Conservation (phyloP, 2,329 filamentous ascomycete species). For the Fusarium sp. region DNA sequence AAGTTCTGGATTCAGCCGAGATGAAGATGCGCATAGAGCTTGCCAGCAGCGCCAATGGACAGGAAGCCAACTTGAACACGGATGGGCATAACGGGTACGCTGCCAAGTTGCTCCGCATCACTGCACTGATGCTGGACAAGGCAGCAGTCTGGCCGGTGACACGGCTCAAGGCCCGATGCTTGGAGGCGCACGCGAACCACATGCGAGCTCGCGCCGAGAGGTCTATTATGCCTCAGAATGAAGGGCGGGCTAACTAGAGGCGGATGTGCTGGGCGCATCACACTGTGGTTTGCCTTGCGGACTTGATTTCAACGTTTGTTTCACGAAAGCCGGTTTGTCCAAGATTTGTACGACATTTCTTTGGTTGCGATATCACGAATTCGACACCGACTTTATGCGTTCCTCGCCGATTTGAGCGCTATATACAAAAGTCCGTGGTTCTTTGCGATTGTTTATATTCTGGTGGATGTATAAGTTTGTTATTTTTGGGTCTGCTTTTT, state of each 20-base stretch:
- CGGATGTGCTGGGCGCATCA: neutral
- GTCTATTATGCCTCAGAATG: constrained; percentile 59
- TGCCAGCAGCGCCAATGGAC: constrained; percentile 60
- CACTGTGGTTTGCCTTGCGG: neutral
- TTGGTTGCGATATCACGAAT: neutral
- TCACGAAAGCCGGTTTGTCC: neutral
- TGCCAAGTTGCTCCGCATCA: constrained; percentile 85
- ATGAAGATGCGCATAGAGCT: constrained; percentile 77
- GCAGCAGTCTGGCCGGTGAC: constrained; percentile 88
- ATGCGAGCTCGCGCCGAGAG: constrained; percentile 66
- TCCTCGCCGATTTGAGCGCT: constrained; percentile 3
- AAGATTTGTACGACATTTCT: constrained; percentile 4
- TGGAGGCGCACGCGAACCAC: constrained; percentile 66
- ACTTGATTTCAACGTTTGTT: neutral
- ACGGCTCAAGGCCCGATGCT: constrained; percentile 66
- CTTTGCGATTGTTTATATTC: constrained; percentile 21
- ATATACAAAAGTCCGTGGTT: constrained; percentile 31
- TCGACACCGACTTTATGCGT: constrained; percentile 4
- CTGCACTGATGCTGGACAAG: constrained; percentile 88
- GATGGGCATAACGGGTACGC: constrained; percentile 80
- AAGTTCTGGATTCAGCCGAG: constrained; percentile 82
- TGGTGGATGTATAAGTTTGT: constrained; percentile 10
- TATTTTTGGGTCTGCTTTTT: constrained; percentile 2
- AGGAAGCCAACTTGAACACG: constrained; percentile 66
- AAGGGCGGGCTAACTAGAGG: constrained; percentile 21